Base-by-base conservation (phyloP, 2,329 filamentous ascomycete genomes). In the Thielaviopsis ethacetica region DNA sequence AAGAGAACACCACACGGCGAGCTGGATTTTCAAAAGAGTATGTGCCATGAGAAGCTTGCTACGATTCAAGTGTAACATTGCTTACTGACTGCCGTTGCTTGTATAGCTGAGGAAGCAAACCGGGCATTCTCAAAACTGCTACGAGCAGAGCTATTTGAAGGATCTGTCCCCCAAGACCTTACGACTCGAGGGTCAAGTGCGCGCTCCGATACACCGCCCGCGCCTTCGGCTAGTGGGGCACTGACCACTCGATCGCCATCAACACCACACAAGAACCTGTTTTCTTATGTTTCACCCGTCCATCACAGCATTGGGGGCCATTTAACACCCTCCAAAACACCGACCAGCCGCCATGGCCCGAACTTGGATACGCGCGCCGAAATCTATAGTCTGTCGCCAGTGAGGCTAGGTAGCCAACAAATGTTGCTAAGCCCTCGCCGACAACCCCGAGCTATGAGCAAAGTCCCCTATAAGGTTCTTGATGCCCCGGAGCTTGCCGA, bases 391-490 rank as follows among this genome's bases (percentile, higher is more conserved):
- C 71, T 97, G 44, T 97, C 93, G 0, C 93, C 93, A 0, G 91
- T 98, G 63, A 86, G 93, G 57, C 88, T 91, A 65, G 88, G 87
- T 59, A 96, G 90, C 66, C 93, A 97, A 67, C 86, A 89, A 61
- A 94, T 98, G 79, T 80, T 98, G 0, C 78, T 97, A 15, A 95
- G 88, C 58, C 91, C 91, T 2, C 81, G 91, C 62, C 88, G 93
- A 66, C 88, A 93, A 63, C 89, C 91, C 1, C 79, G 93, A 64
- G 86, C 88, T 30, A 89, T 98, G 21, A 91, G 88, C 71, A 97
- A 97, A 70, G 91, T 97, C 0, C 93, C 93, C 0, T 98, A 94
- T 72, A 98, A 98, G 71, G 93, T 98, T 1, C 77, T 98, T 10
- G 93, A 98, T 73, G 93, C 93, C 0, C 93, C 93, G 1, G 93